Percentiles rank a stretch among this genome's conserved stretches.
Evolutionary conservation across 495 filamentous ascomycete species (phyloP).

Genomic region (Talaromyces thailandensis): DNA sequence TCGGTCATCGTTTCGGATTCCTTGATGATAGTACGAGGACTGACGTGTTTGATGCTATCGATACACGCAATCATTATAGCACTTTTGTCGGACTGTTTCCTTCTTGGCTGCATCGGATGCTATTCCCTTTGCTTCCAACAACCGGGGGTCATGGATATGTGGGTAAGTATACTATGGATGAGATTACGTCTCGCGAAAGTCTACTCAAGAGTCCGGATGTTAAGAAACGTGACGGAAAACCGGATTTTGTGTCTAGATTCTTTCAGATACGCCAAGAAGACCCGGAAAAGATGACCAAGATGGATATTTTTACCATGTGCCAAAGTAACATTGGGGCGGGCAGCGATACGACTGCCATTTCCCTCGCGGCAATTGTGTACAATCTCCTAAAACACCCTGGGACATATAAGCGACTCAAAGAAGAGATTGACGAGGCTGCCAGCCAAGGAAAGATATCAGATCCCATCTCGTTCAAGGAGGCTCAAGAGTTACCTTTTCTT

Average conservation of each 20-base stretch:
- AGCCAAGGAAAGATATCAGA: constrained; percentile 9
- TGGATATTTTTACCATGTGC: neutral
- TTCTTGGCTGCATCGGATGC: neutral
- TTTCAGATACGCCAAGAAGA: neutral
- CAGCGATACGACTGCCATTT: constrained; percentile 20
- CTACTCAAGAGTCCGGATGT: neutral
- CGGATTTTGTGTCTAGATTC: neutral
- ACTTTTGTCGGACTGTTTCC: neutral
- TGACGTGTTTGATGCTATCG: neutral
- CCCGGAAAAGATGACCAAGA: neutral
- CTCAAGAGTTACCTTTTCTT: constrained; percentile 44
- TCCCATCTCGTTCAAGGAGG: constrained; percentile 10
- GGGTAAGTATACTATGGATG: neutral
- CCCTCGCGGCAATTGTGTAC: constrained; percentile 17
- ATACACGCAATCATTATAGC: neutral
- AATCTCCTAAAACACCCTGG: constrained; percentile 16
- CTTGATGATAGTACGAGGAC: neutral
- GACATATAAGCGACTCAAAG: constrained; percentile 10
- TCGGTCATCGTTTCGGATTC: neutral
- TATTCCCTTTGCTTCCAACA: neutral
- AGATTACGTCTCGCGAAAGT: neutral
- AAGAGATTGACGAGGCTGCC: constrained; percentile 17
- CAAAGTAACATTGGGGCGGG: constrained; percentile 23
- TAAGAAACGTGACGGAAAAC: neutral
- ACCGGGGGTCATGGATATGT: neutral